Base-by-base conservation (phyloP, 495 filamentous ascomycete genomes). In the Trichoderma gamsii region DNA sequence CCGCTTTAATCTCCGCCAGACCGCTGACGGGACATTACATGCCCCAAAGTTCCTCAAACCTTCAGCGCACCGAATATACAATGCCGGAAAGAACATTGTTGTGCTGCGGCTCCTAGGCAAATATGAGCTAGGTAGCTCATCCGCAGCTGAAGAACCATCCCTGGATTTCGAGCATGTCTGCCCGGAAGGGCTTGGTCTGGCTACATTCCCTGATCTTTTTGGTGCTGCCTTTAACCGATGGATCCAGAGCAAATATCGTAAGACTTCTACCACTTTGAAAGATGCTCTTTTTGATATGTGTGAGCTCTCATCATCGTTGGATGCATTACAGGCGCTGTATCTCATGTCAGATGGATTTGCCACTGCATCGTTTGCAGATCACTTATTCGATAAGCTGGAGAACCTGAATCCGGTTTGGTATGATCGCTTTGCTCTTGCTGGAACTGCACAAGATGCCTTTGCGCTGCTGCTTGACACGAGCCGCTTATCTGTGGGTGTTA, bases 21-120 rank as follows among this genome's bases (percentile, higher is more conserved):
- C 86, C 21, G 76, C 80, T 8, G 76, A 85, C 29, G 85, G 85
- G 35, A 72, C 73, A 0, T 75, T 90, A 1, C 86, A 88, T 71
- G 86, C 89, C 12, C 94, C 93, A 0, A 82, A 76, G 6, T 97
- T 97, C 68, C 81, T 97, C 8, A 85, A 87, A 49, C 81, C 86
- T 1, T 84, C 87, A 1, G 86, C 86, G 1, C 75, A 80, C 15
- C 90, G 86, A 69, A 90, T 97, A 29, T 92, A 97, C 68, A 92
- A 87, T 0, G 88, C 91, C 5, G 94, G 95, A 0, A 97, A 97
- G 74, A 95, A 88, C 72, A 88, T 92, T 69, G 86, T 95, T 1
- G 90, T 98, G 64, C 77, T 97, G 23, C 89, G 87, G 41, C 84
- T 87, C 41, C 82, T 91, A 65, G 83, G 79, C 35, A 78, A 78